Conservation (phyloP, 352 stramenopile species). For the Phytophthora idaei region DNA sequence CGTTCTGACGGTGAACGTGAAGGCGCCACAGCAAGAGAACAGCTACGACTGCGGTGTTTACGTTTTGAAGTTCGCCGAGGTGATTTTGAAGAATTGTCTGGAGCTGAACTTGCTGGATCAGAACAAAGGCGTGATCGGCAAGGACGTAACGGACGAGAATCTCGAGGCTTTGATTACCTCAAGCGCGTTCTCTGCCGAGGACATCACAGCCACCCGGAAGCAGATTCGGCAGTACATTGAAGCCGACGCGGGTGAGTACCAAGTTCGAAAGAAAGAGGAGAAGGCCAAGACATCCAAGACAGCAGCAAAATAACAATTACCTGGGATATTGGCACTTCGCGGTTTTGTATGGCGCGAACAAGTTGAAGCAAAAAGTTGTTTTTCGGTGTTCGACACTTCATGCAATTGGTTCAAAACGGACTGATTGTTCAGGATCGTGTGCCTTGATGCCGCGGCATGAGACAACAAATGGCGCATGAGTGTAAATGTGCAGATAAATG, state of each 20-base stretch:
- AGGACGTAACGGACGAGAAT: slow-evolving; percentile 46
- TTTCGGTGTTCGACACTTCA: slow-evolving; percentile 20
- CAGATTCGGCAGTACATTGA: slow-evolving; percentile 46
- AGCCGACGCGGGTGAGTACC: slow-evolving; percentile 36
- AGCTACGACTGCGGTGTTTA: slow-evolving; percentile 74
- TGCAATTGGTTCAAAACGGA: background rate
- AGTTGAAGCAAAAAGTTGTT: slow-evolving; percentile 4
- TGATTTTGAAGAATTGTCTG: slow-evolving; percentile 57
- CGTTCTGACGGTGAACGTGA: slow-evolving; percentile 44
- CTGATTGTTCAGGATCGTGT: background rate
- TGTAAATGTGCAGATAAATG: slow-evolving; percentile 20
- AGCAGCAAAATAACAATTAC: background rate
- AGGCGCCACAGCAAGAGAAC: slow-evolving; percentile 63
- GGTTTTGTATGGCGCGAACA: slow-evolving; percentile 5
- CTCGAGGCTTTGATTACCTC: slow-evolving; percentile 48
- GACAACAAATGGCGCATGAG: slow-evolving; percentile 7
- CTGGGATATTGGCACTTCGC: slow-evolving; percentile 6
- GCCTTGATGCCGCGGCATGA: background rate
- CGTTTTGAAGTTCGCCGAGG: slow-evolving; percentile 64
- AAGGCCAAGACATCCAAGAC: slow-evolving; percentile 12
- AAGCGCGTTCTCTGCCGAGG: slow-evolving; percentile 45
- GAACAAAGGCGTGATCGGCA: slow-evolving; percentile 40
- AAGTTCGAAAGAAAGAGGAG: slow-evolving; percentile 25
- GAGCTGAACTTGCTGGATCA: slow-evolving; percentile 21
- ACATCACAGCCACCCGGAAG: slow-evolving; percentile 40